Evolutionary conservation across 1,284 basidiomycete genomes (phyloP).

Genomic region (Agroathelia rolfsii): DNA sequence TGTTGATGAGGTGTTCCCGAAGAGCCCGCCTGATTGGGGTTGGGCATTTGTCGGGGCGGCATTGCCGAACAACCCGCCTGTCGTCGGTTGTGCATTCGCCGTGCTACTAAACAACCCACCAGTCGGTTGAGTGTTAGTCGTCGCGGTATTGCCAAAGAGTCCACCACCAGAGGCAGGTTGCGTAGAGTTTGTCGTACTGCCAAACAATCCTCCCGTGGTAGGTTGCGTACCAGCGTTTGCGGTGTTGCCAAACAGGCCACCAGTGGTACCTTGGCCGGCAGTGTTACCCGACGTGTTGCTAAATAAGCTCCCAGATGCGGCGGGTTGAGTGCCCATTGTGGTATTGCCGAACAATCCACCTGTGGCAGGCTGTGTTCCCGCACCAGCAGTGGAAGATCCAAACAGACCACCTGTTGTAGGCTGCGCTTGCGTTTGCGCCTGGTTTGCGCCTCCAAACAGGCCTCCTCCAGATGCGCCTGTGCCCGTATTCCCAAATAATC

Average conservation of each 20-base stretch:
- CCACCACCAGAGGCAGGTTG: slow-evolving; percentile 5
- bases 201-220: slow-evolving; percentile 1
- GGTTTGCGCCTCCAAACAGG: too few relatives aligned
- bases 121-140: slow-evolving; percentile 13
- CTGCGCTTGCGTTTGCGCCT: slow-evolving; percentile 6
- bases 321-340: slow-evolving; percentile 6
- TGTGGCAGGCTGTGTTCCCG: slow-evolving; percentile 10
- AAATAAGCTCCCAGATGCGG: slow-evolving; percentile 17
- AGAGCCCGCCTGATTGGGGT: slow-evolving; percentile 16
- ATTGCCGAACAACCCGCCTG: slow-evolving; percentile 12
- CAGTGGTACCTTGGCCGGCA: slow-evolving; percentile 13
- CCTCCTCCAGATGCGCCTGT: slow-evolving; percentile 7
- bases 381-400: slow-evolving; percentile 9
- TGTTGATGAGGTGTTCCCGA: slow-evolving; percentile 13
- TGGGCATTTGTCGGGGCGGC: slow-evolving; percentile 9
- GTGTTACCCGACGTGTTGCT: slow-evolving; percentile 14
- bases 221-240: background rate
- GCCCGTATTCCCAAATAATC: slow-evolving; percentile 22
- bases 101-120: slow-evolving; percentile 20
- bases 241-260: slow-evolving; percentile 3
- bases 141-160: background rate
- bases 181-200: slow-evolving; percentile 6
- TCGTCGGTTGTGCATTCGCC: slow-evolving; percentile 6
- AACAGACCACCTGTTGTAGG: slow-evolving; percentile 7
- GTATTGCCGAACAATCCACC: slow-evolving; percentile 15